phyloP scores from a whole-genome alignment of 75 land plant species.

The Ceratopteris richardii region DNA sequence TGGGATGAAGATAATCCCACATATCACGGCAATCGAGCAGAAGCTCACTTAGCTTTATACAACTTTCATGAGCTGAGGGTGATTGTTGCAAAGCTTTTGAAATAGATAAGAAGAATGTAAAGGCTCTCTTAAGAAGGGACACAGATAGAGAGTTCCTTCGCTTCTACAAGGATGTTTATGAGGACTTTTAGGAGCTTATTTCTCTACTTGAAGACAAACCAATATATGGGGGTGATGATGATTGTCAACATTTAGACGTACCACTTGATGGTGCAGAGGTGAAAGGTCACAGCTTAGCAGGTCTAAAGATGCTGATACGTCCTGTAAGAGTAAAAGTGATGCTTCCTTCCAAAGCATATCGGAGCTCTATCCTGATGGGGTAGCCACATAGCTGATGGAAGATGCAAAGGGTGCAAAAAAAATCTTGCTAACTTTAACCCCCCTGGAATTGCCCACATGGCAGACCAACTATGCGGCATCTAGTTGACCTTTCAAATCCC shows the following conservation, averaged over 20 bases:
- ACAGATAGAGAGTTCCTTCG: slow-evolving; percentile 77
- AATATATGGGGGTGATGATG: slow-evolving; percentile 4
- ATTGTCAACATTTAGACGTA: no score
- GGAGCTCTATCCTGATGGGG: slow-evolving; percentile 87
- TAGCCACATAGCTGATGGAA: slow-evolving; percentile 70
- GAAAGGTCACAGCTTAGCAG: neutral
- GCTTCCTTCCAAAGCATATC: slow-evolving; percentile 95
- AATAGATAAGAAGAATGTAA: slow-evolving; percentile 91
- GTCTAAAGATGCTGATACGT: slow-evolving; percentile 34
- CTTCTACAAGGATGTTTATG: slow-evolving; percentile 56
- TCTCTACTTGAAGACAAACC: slow-evolving; percentile 63
- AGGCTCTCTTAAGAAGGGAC: slow-evolving; percentile 81
- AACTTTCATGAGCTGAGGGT: slow-evolving; percentile 62
- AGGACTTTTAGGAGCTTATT: slow-evolving; percentile 88
- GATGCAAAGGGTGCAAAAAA: slow-evolving; percentile 70
- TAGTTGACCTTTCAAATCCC: slow-evolving; percentile 42
- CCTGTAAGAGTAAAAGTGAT: slow-evolving; percentile 85
- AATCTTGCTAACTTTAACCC: slow-evolving; percentile 58
- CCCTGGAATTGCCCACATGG: slow-evolving; percentile 99
- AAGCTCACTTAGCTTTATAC: slow-evolving; percentile 62
- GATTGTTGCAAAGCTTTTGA: slow-evolving; percentile 73
- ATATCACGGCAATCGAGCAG: slow-evolving; percentile 75
- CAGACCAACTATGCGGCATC: slow-evolving; percentile 94
- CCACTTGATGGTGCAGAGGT: neutral
- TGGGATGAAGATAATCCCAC: slow-evolving; percentile 59